These are phyloP conservation scores for Millerozyma acaciae DNA, from an alignment of 805 yeast genomes.

Conservation along the genomic window DNA sequence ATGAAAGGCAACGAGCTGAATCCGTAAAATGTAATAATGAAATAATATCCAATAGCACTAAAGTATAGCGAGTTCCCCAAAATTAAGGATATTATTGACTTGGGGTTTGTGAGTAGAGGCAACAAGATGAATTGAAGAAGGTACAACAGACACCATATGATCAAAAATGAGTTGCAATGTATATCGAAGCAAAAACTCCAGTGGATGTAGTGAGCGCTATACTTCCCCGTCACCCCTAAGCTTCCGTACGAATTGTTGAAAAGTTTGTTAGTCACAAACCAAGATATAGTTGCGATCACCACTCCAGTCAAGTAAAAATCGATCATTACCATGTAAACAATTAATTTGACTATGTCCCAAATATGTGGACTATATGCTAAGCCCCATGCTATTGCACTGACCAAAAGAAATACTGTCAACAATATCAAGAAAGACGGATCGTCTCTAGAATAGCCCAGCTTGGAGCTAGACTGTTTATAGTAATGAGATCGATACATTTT, in stretches of 20 bases:
- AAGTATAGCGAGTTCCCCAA: slow-evolving; percentile 79
- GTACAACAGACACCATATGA: slow-evolving; percentile 74
- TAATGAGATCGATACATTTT: slow-evolving; percentile 79
- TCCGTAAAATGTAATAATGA: slow-evolving; percentile 82
- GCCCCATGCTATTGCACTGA: slow-evolving; percentile 90
- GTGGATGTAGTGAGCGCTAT: slow-evolving; percentile 49
- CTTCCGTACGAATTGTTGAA: slow-evolving; percentile 39
- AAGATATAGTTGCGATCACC: slow-evolving; percentile 64
- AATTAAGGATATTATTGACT: slow-evolving; percentile 58
- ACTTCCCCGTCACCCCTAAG: slow-evolving; percentile 12
- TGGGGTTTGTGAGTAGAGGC: slow-evolving; percentile 64
- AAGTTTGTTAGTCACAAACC: slow-evolving; percentile 67
- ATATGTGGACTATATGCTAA: slow-evolving; percentile 68
- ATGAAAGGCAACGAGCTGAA: slow-evolving; percentile 48
- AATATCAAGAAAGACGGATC: slow-evolving; percentile 86
- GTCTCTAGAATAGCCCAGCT: slow-evolving; percentile 80
- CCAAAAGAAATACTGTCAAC: slow-evolving; percentile 57
- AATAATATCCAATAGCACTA: slow-evolving; percentile 70
- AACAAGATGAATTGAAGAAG: slow-evolving; percentile 69
- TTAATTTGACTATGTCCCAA: slow-evolving; percentile 57
- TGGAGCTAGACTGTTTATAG: slow-evolving; percentile 49
- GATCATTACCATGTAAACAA: slow-evolving; percentile 77
- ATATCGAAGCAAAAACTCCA: slow-evolving; percentile 96
- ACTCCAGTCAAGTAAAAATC: slow-evolving; percentile 75
- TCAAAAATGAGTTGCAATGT: slow-evolving; percentile 85